phyloP scores from a whole-genome alignment of 1,139 yeast genomes.

The Kodamaea plutei region DNA sequence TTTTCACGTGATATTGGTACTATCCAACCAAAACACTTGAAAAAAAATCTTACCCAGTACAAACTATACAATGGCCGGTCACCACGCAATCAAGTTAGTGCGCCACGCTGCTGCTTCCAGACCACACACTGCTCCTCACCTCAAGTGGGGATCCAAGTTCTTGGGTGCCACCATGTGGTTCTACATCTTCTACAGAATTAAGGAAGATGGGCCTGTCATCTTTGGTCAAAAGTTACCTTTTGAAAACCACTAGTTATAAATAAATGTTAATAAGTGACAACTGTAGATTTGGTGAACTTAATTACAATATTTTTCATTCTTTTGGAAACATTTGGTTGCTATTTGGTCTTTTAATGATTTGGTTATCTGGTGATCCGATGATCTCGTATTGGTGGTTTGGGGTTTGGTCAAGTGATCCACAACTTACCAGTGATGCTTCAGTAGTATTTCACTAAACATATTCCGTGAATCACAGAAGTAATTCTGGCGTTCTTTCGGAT shows the following conservation, averaged over 20 bases:
- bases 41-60: slow-evolving; percentile 3
- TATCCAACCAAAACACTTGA: slow-evolving; percentile 13
- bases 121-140: slow-evolving; percentile 52
- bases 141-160: slow-evolving; percentile 57
- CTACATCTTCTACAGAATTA: slow-evolving; percentile 74
- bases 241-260: slow-evolving; percentile 27
- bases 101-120: slow-evolving; percentile 53
- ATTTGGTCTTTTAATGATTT: too few relatives aligned
- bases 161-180: slow-evolving; percentile 88
- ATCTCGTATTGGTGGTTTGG: too few relatives aligned
- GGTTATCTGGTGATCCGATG: too few relatives aligned
- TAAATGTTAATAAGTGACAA: not conserved
- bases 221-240: slow-evolving; percentile 45
- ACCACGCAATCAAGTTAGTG: slow-evolving; percentile 42
- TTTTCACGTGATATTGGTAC: not conserved
- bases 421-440: too few relatives aligned
- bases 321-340: too few relatives aligned
- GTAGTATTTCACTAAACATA: too few relatives aligned
- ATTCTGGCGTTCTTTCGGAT: too few relatives aligned
- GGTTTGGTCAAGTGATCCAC: too few relatives aligned
- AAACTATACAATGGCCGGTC: slow-evolving; percentile 33
- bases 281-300: too few relatives aligned
- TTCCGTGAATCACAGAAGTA: too few relatives aligned
- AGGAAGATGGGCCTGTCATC: slow-evolving; percentile 65
- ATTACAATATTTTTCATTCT: too few relatives aligned